Base-by-base conservation (phyloP, 139 green algal genomes). In the Microglena sp. region DNA sequence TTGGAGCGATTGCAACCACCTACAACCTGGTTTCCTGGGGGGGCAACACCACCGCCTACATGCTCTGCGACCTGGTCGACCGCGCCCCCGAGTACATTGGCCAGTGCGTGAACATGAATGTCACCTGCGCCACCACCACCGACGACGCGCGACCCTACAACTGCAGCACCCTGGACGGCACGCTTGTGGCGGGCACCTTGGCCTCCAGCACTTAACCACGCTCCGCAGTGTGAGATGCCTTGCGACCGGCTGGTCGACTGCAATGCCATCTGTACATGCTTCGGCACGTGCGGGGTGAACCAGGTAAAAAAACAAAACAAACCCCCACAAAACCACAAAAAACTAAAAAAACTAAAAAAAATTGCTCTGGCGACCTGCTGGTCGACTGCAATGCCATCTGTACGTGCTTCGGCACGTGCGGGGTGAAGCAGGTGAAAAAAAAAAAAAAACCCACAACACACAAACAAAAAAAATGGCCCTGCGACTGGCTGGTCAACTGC, bases 21-120 rank as follows among this genome's bases (percentile, higher is more conserved):
- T 87, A 87, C 63, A 82, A 85, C 55, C 71, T 83, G 22, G 66
- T 69, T 2, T 43, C 33, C n/a, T 86, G 78, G 78, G n/a, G n/a
- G n/a, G 58, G 58, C 26, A 65, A 65, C 58, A 65, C 58, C 21
- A 65, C 58, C 6, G 30, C 58, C 21, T 65, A 65, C 58, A 34
- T 65, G 18, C 33, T 55, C 33, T 65, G 58, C 33, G 58, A n/a
- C 33, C 58, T 65, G 21, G 33, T 33, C 31, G 5, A 18, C 33
- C 72, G 85, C 22, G 67, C 62, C 0, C 57, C 74, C 1, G 60
- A 83, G 32, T 91, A 89, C 61, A n/a, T 80, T 0, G 83, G 83
- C 29, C 58, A 57, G 1, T 90, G 83, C 67, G 29, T 69, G 4
- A 45, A 62, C 33, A 68, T 74, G 36, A 40, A 60, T 21, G 68